Evolutionary conservation across 1,284 basidiomycete species (phyloP), one percentile per base, ranked within the genome.

Genomic region (Heterobasidion annosum): DNA sequence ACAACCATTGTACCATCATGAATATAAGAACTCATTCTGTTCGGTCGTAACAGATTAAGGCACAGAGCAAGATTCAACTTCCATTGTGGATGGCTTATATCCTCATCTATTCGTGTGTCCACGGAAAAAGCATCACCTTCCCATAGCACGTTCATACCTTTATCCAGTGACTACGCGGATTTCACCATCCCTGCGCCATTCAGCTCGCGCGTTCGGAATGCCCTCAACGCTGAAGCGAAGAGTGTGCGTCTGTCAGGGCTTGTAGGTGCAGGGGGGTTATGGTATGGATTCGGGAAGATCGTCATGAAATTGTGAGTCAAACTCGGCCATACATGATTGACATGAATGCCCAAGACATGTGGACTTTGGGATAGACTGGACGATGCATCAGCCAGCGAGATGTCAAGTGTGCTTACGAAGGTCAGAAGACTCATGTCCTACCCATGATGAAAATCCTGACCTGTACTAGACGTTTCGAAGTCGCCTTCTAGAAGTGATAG

Each of bases 51-150:
- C 53, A 91, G 91, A 90, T 94, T 56, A 82, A 83, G 59, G 75
- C 81, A 15, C 68, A 77, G 35, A 81, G 81, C 63, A 93, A 92
- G 65, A 72, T 87, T 1, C 84, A 88, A 62, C 72, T 95, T 15
- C 92, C 92, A 1, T 79, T 93, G 59, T 95, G 93, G 93, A 77
- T 96, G 51, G 88, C 86, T 0, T 87, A 89, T 61, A 88, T 87
- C 51, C 75, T 94, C 52, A 80, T 91, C 35, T 82, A 85, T 62
- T 91, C 89, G 91, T 93, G 57, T 58, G 79, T 68, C 33, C 13
- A 51, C n/a, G 12, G 45, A 47, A 19, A 10, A 15, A 3, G 10
- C 13, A 32, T 40, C 19, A 8, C 50, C 48, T 44, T 54, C 44
- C 19, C 19, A 35, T 44, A 34, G 50, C 47, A 55, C 35, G 48